Evolutionary conservation across 495 filamentous ascomycete genomes (phyloP).

Genomic region (Hypoxylon fragiforme): DNA sequence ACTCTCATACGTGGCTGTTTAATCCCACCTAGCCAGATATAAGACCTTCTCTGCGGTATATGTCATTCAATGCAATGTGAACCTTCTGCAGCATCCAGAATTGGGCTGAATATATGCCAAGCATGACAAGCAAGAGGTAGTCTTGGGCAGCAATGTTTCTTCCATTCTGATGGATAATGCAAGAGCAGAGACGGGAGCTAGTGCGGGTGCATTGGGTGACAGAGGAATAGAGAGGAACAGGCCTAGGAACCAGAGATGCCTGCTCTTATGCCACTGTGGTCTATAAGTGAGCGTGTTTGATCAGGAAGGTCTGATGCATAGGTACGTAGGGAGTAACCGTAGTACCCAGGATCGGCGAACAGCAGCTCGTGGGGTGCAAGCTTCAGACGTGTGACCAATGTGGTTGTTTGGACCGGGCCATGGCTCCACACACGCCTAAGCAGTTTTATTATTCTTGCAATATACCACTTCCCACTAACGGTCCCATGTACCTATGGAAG

Average conservation of each 20-base stretch:
- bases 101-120: conserved; percentile 33
- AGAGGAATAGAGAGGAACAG: conserved; percentile 22
- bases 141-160: conserved; percentile 34
- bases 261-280: conserved; percentile 31
- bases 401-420: conserved; percentile 40
- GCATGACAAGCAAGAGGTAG: conserved; percentile 28
- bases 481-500: conserved; percentile 38
- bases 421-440: conserved; percentile 44
- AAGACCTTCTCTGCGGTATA: conserved; percentile 35
- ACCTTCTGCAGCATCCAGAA: conserved; percentile 31
- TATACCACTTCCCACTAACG: conserved; percentile 39
- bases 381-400: conserved; percentile 40
- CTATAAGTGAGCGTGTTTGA: conserved; percentile 33
- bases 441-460: conserved; percentile 39
- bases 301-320: conserved; percentile 31
- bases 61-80: conserved; percentile 38
- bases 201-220: conserved; percentile 32
- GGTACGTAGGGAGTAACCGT: conserved; percentile 35
- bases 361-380: conserved; percentile 41
- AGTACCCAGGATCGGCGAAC: conserved; percentile 39
- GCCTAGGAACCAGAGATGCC: conserved; percentile 27
- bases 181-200: conserved; percentile 33
- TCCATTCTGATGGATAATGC: conserved; percentile 30
- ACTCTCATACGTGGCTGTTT: conserved; percentile 36
- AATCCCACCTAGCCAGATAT: conserved; percentile 37